Percentiles rank a stretch among this genome's conserved stretches.
These are phyloP conservation scores for Lotmaria passim DNA, from an alignment of 208 protist species.

Conservation along the genomic window DNA sequence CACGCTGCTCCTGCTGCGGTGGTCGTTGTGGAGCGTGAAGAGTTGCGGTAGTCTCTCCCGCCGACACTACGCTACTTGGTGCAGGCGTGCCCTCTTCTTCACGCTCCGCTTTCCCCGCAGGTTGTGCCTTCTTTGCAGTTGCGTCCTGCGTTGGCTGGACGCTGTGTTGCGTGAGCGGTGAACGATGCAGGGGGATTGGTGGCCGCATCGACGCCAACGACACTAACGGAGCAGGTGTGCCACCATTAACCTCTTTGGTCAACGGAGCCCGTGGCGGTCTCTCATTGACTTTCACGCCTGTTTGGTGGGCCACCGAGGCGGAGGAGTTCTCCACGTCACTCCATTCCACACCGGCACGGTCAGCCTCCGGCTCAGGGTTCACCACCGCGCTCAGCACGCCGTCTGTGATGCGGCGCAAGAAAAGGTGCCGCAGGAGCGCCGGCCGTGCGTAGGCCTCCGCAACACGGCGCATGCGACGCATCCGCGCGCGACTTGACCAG, in stretches of 20 bases:
- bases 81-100: background rate
- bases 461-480: slow-evolving; percentile 27
- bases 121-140: background rate
- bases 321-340: too few relatives aligned
- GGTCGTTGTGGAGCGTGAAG: background rate
- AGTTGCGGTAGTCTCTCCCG: too few relatives aligned
- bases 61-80: too few relatives aligned
- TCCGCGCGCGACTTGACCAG: background rate
- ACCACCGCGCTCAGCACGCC: slow-evolving; percentile 12
- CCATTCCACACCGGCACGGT: background rate
- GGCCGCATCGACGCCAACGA: background rate
- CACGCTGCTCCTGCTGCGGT: background rate
- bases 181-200: slow-evolving; percentile 15
- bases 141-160: too few relatives aligned
- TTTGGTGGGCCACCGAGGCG: too few relatives aligned
- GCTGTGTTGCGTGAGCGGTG: background rate
- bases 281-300: too few relatives aligned
- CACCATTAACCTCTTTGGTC: background rate
- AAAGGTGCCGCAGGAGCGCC: slow-evolving; percentile 25
- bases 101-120: background rate
- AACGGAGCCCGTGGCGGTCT: background rate
- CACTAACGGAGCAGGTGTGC: background rate
- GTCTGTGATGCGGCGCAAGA: slow-evolving; percentile 21
- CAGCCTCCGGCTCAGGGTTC: background rate
- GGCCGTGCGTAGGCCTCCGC: slow-evolving; percentile 28